These are phyloP conservation scores for Microcos paniculata DNA, from an alignment of 345 rosid genomes.

Conservation along the genomic window DNA sequence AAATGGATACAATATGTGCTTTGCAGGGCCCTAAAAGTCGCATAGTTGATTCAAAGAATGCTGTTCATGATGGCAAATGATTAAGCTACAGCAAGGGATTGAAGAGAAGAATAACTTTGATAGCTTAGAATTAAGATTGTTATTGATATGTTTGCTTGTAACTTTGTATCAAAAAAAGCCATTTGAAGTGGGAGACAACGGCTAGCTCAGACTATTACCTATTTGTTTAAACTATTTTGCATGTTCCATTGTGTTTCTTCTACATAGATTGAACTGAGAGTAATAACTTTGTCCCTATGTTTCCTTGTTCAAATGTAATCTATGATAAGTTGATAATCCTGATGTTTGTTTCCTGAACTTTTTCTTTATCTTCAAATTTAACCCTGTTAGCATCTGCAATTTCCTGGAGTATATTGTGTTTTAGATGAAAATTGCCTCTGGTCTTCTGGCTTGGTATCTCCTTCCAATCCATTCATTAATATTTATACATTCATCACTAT, in stretches of 20 bases:
- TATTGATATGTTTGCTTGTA: background rate
- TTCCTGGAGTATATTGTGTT: background rate
- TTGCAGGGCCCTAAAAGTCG: background rate
- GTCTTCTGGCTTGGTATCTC: too few species aligned
- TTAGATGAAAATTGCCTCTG: too few species aligned
- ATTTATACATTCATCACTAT: too few species aligned
- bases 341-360: background rate
- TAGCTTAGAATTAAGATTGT: background rate
- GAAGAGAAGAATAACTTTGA: background rate
- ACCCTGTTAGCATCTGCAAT: background rate
- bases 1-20: background rate
- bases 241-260: background rate
- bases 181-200: background rate
- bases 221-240: background rate
- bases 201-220: background rate
- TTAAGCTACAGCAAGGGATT: background rate
- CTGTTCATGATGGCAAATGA: background rate
- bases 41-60: background rate
- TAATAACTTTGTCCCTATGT: background rate
- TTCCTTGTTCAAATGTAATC: background rate
- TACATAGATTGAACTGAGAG: background rate
- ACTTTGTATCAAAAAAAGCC: background rate
- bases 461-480: too few species aligned
- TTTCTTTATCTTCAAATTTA: background rate
- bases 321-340: background rate